Evolutionary conservation across 192 early-diverging fungal genomes (phyloP).

Genomic region (Anaeromyces robustus): DNA sequence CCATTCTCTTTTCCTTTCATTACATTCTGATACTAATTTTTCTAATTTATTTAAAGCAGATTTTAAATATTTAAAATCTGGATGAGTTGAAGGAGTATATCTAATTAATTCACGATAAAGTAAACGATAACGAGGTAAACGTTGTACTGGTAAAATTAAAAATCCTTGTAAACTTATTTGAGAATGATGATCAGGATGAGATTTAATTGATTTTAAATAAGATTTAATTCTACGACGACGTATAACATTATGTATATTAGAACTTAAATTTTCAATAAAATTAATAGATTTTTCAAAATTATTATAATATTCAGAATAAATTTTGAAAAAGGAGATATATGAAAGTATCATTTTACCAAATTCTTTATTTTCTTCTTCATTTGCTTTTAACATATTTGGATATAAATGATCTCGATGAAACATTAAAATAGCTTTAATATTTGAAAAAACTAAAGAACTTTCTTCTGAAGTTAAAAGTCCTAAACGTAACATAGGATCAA

Average conservation of each 20-base stretch:
- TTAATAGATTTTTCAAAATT: background rate
- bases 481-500: background rate
- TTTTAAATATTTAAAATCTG: background rate
- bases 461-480: background rate
- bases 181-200: conserved; percentile 1
- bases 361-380: background rate
- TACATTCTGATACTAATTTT: conserved; percentile 50
- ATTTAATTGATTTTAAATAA: background rate
- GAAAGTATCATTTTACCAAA: background rate
- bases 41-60: background rate
- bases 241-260: background rate
- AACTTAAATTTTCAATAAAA: background rate
- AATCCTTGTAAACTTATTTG: conserved; percentile 73
- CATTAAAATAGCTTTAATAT: background rate
- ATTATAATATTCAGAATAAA: background rate
- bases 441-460: background rate
- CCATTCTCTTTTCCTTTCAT: conserved; percentile 65
- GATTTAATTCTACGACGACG: background rate
- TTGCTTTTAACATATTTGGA: background rate
- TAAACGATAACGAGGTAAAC: conserved; percentile 83
- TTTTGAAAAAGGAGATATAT: background rate
- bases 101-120: conserved; percentile 66
- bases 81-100: conserved; percentile 32
- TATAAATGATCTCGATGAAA: background rate
- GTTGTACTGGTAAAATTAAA: conserved; percentile 81